A percentile compares a stretch with the other conserved stretches of the same genome.
Evolutionary conservation across 2,329 filamentous ascomycete genomes (phyloP).

Genomic region (Berkeleyomyces basicola): DNA sequence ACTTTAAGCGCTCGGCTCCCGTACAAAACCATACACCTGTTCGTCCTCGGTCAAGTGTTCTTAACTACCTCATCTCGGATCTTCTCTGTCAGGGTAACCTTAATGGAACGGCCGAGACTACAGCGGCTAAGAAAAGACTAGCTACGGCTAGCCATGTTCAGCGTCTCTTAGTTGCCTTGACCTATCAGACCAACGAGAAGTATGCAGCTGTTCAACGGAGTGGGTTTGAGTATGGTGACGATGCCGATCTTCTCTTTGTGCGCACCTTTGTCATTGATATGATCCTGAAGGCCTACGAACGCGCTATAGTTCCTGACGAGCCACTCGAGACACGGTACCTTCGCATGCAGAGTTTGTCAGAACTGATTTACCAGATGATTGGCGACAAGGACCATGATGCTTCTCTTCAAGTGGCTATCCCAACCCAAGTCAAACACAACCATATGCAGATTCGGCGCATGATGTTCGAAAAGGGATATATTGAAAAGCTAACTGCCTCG

Average conservation of each 20-base stretch:
- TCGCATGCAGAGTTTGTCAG: conserved; percentile 69
- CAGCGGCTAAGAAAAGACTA: conserved; percentile 65
- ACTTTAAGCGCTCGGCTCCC: conserved; percentile 87
- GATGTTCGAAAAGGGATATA: conserved; percentile 97
- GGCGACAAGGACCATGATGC: conserved; percentile 51
- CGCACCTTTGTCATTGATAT: conserved; percentile 92
- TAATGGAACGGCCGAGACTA: conserved; percentile 54
- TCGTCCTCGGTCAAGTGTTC: conserved; percentile 77
- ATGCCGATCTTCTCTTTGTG: conserved; percentile 75
- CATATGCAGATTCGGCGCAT: conserved; percentile 64
- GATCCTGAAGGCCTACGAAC: conserved; percentile 78
- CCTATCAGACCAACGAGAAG: conserved; percentile 73
- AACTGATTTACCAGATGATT: conserved; percentile 86
- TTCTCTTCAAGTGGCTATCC: conserved; percentile 25
- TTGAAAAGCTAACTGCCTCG: conserved; percentile 72
- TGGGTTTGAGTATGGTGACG: conserved; percentile 53
- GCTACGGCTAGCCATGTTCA: conserved; percentile 78
- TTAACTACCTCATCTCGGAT: conserved; percentile 84
- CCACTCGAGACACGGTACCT: conserved; percentile 73
- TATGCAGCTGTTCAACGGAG: conserved; percentile 35
- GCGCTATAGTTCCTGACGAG: conserved; percentile 64
- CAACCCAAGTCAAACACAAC: conserved; percentile 23
- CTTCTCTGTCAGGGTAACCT: conserved; percentile 46
- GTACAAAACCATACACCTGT: conserved; percentile 73
- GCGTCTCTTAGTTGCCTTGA: conserved; percentile 69